Percentiles rank a stretch among this genome's conserved stretches.
phyloP scores from a whole-genome alignment of 2,329 filamentous ascomycete species.

The Cordyceps tenuipes region DNA sequence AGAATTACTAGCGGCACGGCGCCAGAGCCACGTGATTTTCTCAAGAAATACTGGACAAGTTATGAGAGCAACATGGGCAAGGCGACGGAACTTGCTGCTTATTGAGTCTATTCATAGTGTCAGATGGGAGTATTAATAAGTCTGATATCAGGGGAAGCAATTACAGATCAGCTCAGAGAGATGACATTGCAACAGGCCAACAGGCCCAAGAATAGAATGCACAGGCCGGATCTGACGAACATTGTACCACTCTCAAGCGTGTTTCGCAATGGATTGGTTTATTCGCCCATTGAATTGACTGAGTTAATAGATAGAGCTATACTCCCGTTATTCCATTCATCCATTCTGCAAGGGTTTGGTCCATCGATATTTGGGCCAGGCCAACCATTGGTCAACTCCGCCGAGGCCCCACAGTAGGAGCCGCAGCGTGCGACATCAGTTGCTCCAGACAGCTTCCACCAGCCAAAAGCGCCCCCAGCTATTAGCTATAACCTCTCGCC shows the following conservation, averaged over 20 bases:
- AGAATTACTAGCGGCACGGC: not conserved
- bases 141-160: not conserved
- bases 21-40: conserved; percentile 1
- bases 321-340: not conserved
- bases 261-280: too few relatives aligned
- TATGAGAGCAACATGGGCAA: not conserved
- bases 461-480: not conserved
- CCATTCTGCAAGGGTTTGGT: not conserved
- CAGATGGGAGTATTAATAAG: too few relatives aligned
- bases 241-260: too few relatives aligned
- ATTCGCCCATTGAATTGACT: not conserved
- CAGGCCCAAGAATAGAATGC: too few relatives aligned
- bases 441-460: not conserved
- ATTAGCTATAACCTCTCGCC: not conserved
- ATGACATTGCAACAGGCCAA: too few relatives aligned
- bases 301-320: not conserved
- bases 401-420: conserved; percentile 5
- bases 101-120: not conserved
- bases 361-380: not conserved
- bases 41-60: not conserved
- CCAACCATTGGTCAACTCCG: conserved; percentile 11
- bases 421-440: conserved; percentile 4
- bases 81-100: not conserved
- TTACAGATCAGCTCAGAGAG: not conserved
- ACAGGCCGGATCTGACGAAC: too few relatives aligned